These are phyloP conservation scores for Elsinoe fawcettii DNA, from an alignment of 2,329 filamentous ascomycete species.

Conservation along the genomic window DNA sequence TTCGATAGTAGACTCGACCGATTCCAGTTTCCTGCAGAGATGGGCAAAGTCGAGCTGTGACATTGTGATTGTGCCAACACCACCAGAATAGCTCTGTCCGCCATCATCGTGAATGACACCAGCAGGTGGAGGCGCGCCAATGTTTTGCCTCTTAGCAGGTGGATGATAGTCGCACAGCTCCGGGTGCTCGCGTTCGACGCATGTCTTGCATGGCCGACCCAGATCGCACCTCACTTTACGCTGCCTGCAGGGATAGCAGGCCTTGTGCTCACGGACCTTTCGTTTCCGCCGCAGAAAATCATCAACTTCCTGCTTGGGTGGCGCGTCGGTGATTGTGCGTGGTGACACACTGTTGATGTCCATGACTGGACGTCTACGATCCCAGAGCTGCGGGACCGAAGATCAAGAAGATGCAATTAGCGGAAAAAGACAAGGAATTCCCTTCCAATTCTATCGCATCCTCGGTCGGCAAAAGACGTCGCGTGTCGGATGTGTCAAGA, in stretches of 20 bases:
- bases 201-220: slow-evolving; percentile 42
- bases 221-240: slow-evolving; percentile 41
- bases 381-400: slow-evolving; percentile 8
- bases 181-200: slow-evolving; percentile 44
- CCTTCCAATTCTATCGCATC: slow-evolving; percentile 5
- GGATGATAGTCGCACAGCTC: slow-evolving; percentile 40
- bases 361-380: slow-evolving; percentile 15
- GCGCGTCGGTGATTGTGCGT: slow-evolving; percentile 16
- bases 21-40: slow-evolving; percentile 41
- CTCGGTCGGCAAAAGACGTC: not conserved
- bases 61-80: slow-evolving; percentile 24
- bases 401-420: not conserved
- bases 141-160: slow-evolving; percentile 30
- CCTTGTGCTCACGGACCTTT: slow-evolving; percentile 46
- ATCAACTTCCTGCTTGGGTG: slow-evolving; percentile 39
- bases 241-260: slow-evolving; percentile 44
- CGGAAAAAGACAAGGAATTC: not conserved
- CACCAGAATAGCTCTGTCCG: not conserved
- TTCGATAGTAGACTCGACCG: slow-evolving; percentile 40
- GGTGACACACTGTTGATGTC: slow-evolving; percentile 15
- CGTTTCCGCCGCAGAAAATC: slow-evolving; percentile 44
- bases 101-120: slow-evolving; percentile 18
- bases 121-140: slow-evolving; percentile 14
- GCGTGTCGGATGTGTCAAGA: not conserved
- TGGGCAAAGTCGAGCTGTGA: slow-evolving; percentile 39